phyloP scores from a whole-genome alignment of 2,329 filamentous ascomycete genomes.

The Teratosphaeria gauchensis region DNA sequence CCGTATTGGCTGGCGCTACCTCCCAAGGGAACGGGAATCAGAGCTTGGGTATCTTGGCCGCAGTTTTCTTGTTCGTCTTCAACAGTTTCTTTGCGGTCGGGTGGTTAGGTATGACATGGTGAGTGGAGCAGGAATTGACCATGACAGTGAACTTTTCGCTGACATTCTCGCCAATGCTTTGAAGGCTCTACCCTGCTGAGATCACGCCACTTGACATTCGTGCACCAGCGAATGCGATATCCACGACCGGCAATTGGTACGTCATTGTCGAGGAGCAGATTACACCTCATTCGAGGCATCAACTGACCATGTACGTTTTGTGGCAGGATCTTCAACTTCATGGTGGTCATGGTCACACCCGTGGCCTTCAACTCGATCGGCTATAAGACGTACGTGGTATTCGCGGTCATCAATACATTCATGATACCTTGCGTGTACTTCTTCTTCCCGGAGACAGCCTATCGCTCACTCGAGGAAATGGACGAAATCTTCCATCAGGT shows the following conservation, averaged over 20 bases:
- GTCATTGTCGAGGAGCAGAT: constrained; percentile 19
- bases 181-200: constrained; percentile 13
- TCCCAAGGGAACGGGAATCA: constrained; percentile 6
- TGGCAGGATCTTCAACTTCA: constrained; percentile 7
- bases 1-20: constrained; percentile 21
- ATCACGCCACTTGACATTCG: constrained; percentile 25
- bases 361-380: constrained; percentile 46
- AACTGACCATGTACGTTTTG: constrained; percentile 37
- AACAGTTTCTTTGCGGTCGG: constrained; percentile 29
- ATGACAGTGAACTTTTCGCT: not conserved
- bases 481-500: constrained; percentile 30
- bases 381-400: constrained; percentile 54
- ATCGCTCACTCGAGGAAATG: constrained; percentile 57
- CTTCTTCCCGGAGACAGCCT: constrained; percentile 55
- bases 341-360: constrained; percentile 33
- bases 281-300: constrained; percentile 31
- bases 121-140: not conserved
- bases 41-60: constrained; percentile 26
- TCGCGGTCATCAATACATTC: constrained; percentile 52
- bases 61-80: constrained; percentile 29
- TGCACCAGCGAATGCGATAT: constrained; percentile 26
- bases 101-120: constrained; percentile 27
- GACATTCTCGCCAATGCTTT: constrained; percentile 15
- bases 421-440: constrained; percentile 41
- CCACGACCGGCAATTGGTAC: constrained; percentile 47